Evolutionary conservation across 2,329 filamentous ascomycete species (phyloP), one percentile per base, ranked within the genome.

Genomic region (Endoconidiophora laricicola): DNA sequence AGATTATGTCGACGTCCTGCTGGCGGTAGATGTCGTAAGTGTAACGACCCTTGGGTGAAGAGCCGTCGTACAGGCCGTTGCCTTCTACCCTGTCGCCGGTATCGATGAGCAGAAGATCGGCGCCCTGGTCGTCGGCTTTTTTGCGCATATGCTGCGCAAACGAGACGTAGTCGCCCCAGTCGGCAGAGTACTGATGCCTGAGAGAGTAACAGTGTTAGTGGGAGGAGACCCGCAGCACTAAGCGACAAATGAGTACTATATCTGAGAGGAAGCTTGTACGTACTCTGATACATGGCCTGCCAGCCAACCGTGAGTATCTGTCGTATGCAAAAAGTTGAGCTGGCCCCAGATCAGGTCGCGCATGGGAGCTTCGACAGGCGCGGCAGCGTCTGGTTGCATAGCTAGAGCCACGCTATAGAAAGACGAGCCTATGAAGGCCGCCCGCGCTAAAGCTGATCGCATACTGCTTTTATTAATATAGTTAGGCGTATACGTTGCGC

Each of bases 151-250:
- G 86, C 36, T 81, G 71, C 33, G 87, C 78, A 61, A 98, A 95
- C 5, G 90, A 95, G 58, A 96, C 75, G 65, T 96, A 98, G 66
- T 98, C 91, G 52, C 91, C 91, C 87, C 91, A 96, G 64, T 98
- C 91, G 44, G 86, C 90, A 5, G 86, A 88, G 65, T 93, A 98
- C 54, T 91, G 90, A 2, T 86, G 73, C 67, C 83, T 86, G 16
- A 7, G 5, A 2, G 16, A 41, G 22, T 9, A 39, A 14, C 3
- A 38, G 22, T 29, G 37, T 44, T 44, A 39, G 44, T 22, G 14
- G 47, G n/a, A 46, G 29, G 16, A 51, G 49, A 23, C 10, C n/a
- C n/a, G 36, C 16, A 24, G 24, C 23, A 23, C 20, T 24, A 23
- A 40, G 20, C 16, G 23, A 23, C 16, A 38, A 10, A 37, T 22